Evolutionary conservation across 768 basidiomycete genomes (phyloP).

Genomic region (Mycena epipterygia): DNA sequence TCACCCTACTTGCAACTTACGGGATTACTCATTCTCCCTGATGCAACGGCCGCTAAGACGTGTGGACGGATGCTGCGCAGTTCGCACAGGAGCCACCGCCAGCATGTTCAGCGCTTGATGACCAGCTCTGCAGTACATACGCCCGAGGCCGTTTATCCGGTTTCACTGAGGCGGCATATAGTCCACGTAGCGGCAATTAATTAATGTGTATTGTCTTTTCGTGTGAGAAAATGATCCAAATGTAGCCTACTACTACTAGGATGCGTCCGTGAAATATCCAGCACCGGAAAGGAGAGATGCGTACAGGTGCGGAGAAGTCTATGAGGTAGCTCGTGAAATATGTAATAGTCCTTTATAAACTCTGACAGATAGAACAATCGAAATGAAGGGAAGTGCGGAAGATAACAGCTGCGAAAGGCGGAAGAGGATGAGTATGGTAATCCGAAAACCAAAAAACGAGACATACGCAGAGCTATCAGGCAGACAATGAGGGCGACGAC

Average conservation of each 20-base stretch:
- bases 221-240: conserved; percentile 31
- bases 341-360: conserved; percentile 64
- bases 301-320: conserved; percentile 31
- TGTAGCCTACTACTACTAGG: conserved; percentile 37
- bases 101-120: too few species aligned
- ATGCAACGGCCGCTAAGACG: not conserved
- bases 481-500: conserved; percentile 80
- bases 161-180: not conserved
- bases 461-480: conserved; percentile 85
- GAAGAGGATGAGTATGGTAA: conserved; percentile 23
- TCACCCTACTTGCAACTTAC: too few species aligned
- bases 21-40: not conserved
- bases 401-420: conserved; percentile 61
- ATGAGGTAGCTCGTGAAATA: conserved; percentile 48
- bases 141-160: too few species aligned
- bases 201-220: conserved; percentile 33
- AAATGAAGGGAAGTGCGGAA: conserved; percentile 74
- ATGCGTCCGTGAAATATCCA: conserved; percentile 35
- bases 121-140: too few species aligned
- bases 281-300: conserved; percentile 28
- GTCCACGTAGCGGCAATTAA: not conserved
- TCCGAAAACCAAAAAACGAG: conserved; percentile 13
- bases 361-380: conserved; percentile 77
- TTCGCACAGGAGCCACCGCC: conserved; percentile 4
- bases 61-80: not conserved